phyloP scores from a whole-genome alignment of 768 basidiomycete species.

The Termitomyces sp. region DNA sequence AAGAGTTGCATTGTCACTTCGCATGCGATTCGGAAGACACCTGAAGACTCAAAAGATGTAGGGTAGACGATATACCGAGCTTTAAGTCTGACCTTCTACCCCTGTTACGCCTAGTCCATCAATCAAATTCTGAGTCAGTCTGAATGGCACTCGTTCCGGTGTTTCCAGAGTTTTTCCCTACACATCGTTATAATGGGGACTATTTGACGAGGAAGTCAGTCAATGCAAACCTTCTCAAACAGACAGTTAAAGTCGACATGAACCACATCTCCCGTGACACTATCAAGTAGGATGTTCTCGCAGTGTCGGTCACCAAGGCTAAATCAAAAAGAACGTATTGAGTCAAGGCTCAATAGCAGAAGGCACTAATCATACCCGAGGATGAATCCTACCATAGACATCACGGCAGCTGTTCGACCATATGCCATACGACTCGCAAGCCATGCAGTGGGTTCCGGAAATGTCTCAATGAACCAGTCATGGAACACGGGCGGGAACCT shows the following conservation, averaged over 20 bases:
- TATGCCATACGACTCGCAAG: constrained; percentile 83
- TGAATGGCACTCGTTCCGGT: constrained; percentile 90
- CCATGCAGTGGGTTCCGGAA: constrained; percentile 96
- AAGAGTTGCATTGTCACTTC: constrained; percentile 87
- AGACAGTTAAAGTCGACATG: constrained; percentile 98
- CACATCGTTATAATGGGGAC: neutral
- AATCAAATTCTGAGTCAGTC: constrained; percentile 88
- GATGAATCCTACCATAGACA: constrained; percentile 98
- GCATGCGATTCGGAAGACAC: constrained; percentile 86
- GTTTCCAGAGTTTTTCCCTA: constrained; percentile 80
- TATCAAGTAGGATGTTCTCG: constrained; percentile 94
- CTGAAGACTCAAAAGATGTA: constrained; percentile 25
- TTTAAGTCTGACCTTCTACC: constrained; percentile 60
- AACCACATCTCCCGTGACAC: constrained; percentile 81
- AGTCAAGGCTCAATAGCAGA: neutral
- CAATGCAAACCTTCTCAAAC: constrained; percentile 76
- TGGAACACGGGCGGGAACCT: constrained; percentile 87
- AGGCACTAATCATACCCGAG: constrained; percentile 58
- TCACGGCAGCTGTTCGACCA: constrained; percentile 87
- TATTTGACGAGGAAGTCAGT: neutral
- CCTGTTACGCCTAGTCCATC: constrained; percentile 92
- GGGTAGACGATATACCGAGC: neutral
- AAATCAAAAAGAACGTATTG: neutral
- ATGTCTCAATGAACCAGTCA: constrained; percentile 96
- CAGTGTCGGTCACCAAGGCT: constrained; percentile 98